These are phyloP conservation scores for Arthonia radiata DNA, from an alignment of 495 filamentous ascomycete species.

Conservation along the genomic window DNA sequence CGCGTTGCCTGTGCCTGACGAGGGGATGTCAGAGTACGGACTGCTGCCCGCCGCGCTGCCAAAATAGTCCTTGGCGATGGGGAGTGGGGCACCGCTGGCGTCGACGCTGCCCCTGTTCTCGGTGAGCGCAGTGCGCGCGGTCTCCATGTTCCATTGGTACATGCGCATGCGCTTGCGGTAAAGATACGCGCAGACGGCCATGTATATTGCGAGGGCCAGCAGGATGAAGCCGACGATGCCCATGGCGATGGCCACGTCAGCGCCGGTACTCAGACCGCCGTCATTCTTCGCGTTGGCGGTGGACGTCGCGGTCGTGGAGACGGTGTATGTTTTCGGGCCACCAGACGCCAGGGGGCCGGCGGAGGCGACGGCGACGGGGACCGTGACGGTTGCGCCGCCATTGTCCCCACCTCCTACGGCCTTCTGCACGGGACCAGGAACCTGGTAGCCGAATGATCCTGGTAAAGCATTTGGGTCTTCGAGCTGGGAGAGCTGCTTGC, in stretches of 20 bases:
- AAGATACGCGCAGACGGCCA: conserved; percentile 48
- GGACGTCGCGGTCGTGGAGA: conserved; percentile 33
- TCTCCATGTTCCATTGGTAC: conserved; percentile 18
- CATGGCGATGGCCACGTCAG: conserved; percentile 33
- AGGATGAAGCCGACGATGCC: conserved; percentile 36
- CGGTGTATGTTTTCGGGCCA: conserved; percentile 32
- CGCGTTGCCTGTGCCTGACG: conserved; percentile 10
- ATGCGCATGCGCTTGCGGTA: conserved; percentile 36
- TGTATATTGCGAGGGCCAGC: conserved; percentile 29
- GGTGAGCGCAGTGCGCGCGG: conserved; percentile 7
- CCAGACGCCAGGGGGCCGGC: conserved; percentile 45
- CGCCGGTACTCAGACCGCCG: conserved; percentile 3
- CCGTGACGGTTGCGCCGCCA: conserved; percentile 42
- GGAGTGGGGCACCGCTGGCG: conserved; percentile 5
- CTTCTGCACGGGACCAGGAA: conserved; percentile 32
- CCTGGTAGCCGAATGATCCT: conserved; percentile 35
- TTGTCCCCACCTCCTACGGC: conserved; percentile 34
- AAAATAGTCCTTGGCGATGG: conserved; percentile 7
- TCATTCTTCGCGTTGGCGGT: conserved; percentile 11
- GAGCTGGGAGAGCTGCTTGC: conserved; percentile 19
- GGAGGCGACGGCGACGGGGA: conserved; percentile 35
- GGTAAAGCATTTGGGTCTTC: conserved; percentile 19
- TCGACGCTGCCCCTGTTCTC: conserved; percentile 8
- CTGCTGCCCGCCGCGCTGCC: conserved; percentile 1
- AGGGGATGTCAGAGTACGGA: conserved; percentile 9